Conservation (phyloP, 768 basidiomycete species). For the Pholiota microspora region DNA sequence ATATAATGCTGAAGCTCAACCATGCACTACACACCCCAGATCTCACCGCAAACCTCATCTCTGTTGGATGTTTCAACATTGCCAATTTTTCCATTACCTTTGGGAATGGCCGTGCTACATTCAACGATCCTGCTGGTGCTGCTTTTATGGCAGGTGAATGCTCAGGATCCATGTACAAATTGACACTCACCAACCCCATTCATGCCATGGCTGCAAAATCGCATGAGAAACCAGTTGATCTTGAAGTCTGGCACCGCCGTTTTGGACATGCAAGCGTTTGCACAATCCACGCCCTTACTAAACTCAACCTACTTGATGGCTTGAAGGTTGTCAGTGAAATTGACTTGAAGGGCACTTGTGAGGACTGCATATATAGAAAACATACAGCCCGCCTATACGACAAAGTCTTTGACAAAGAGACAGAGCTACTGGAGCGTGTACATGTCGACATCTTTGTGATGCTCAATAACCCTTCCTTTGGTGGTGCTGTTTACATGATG, state of each 20-base stretch:
- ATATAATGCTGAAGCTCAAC: slow-evolving; percentile 13
- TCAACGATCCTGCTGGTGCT: background rate
- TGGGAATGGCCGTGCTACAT: slow-evolving; percentile 4
- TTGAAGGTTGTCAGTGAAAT: slow-evolving; percentile 19
- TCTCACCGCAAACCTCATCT: too few species aligned
- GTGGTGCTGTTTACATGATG: slow-evolving; percentile 24
- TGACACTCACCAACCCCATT: slow-evolving; percentile 5
- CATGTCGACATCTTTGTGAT: slow-evolving; percentile 27
- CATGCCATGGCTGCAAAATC: slow-evolving; percentile 12
- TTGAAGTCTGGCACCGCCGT: too few species aligned
- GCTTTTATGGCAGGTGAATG: background rate
- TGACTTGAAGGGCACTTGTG: slow-evolving; percentile 13
- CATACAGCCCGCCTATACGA: slow-evolving; percentile 22
- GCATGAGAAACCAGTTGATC: slow-evolving; percentile 15
- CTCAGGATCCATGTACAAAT: slow-evolving; percentile 14
- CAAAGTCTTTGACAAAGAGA: slow-evolving; percentile 13
- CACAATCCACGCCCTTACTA: background rate
- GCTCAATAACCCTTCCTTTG: slow-evolving; percentile 9
- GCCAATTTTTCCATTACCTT: slow-evolving; percentile 14
- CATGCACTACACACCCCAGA: slow-evolving; percentile 25
- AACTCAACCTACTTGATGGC: slow-evolving; percentile 9
- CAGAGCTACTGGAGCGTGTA: slow-evolving; percentile 15
- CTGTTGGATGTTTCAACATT: slow-evolving; percentile 15
- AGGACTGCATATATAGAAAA: slow-evolving; percentile 25
- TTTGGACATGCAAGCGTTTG: slow-evolving; percentile 15